Base-by-base conservation (phyloP, 306 rosid genomes). In the Lupinus albus region DNA sequence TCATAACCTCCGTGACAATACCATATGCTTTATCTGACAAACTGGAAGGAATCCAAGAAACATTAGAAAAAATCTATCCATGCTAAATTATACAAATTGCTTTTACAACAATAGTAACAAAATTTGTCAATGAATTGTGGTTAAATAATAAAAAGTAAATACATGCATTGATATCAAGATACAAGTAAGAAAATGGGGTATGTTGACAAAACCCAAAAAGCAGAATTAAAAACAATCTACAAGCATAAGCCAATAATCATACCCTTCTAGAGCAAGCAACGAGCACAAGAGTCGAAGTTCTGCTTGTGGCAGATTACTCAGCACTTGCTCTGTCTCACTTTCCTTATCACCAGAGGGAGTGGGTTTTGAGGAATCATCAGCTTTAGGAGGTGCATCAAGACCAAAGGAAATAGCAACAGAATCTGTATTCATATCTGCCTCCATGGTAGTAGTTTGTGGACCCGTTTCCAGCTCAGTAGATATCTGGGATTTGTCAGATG, bases 241-340 rank as follows among this genome's bases (percentile, higher is more conserved):
- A 51, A n/a, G 39, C 59, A 52, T 12, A 61, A 46, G 68, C 14
- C 64, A 39, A 56, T 73, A 11, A 67, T 11, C 84, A 77, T 92
- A 92, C 98, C 98, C 96, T 83, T 92, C 98, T 75, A 87, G 81
- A 60, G 98, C 98, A 74, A 92, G 95, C 79, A 92, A 78, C 13
- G 98, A 89, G 83, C 98, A 89, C 63, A 92, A 81, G 75, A 92
- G 95, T 46, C 85, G 86, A 68, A 92, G 96, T 80, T 92, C 98
- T 20, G 87, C 75, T 70, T 87, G 88, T 13, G 96, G 98, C 52
- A 92, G 80, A 70, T 73, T 83, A 55, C 81, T 79, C 72, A 92
- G 78, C 59, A 89, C 87, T 55, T 67, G 78, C 46, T 72, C 82
- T 67, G 81, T 60, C 54, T 81, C 86, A 46, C 67, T 74, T 81